A percentile compares a stretch with the other conserved stretches of the same genome.
phyloP scores from a whole-genome alignment of 495 filamentous ascomycete species.

The Pyrenopolyporus hunteri region DNA sequence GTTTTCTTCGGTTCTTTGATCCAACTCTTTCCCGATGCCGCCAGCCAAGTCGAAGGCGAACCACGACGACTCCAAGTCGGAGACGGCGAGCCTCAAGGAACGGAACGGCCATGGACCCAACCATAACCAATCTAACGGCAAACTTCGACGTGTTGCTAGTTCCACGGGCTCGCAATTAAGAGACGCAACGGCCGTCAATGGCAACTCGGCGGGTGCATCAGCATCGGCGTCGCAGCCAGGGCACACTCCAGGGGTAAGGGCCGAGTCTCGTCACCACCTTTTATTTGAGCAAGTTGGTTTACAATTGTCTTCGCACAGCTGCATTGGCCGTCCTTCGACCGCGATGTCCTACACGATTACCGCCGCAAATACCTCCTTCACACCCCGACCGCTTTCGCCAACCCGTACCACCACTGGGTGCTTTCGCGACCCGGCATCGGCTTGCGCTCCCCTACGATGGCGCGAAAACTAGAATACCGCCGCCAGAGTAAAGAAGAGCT shows the following conservation, averaged over 20 bases:
- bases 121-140: slow-evolving; percentile 49
- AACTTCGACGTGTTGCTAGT: slow-evolving; percentile 55
- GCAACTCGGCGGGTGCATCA: slow-evolving; percentile 31
- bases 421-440: slow-evolving; percentile 75
- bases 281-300: slow-evolving; percentile 23
- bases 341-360: slow-evolving; percentile 78
- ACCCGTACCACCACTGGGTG: slow-evolving; percentile 71
- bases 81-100: slow-evolving; percentile 51
- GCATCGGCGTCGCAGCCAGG: slow-evolving; percentile 26
- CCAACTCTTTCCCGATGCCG: slow-evolving; percentile 34
- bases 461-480: slow-evolving; percentile 62
- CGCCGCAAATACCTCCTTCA: slow-evolving; percentile 76
- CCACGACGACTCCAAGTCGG: slow-evolving; percentile 56
- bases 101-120: slow-evolving; percentile 48
- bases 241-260: slow-evolving; percentile 39
- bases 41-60: slow-evolving; percentile 43
- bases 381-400: slow-evolving; percentile 72
- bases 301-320: slow-evolving; percentile 58
- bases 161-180: slow-evolving; percentile 51
- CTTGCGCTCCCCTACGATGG: slow-evolving; percentile 74
- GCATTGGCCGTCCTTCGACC: slow-evolving; percentile 75
- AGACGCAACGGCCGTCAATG: slow-evolving; percentile 47
- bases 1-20: slow-evolving; percentile 35
- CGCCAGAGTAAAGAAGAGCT: slow-evolving; percentile 79
- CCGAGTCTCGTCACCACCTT: background rate